Conservation (phyloP, 169 alveolate species). For the Eimeria sp. region DNA sequence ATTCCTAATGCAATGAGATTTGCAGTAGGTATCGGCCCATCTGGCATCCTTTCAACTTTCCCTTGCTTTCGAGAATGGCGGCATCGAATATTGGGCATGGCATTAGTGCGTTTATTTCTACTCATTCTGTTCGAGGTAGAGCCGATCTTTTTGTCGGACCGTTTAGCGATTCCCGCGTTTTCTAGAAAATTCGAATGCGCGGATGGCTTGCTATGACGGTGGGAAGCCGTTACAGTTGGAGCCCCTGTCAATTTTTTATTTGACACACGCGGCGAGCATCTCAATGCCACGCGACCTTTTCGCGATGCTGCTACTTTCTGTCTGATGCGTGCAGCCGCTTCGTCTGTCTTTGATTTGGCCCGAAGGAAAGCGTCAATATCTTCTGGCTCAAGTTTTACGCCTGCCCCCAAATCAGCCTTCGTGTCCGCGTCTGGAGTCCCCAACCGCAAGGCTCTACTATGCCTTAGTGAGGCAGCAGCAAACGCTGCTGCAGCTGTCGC, state of each 20-base stretch:
- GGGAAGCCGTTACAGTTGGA: background rate
- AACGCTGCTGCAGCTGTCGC: slow-evolving; percentile 59
- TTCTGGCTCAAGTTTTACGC: background rate
- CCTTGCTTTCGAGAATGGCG: background rate
- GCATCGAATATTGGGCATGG: background rate
- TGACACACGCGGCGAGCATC: background rate
- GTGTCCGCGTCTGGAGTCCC: background rate
- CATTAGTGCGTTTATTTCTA: background rate
- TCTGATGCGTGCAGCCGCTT: slow-evolving; percentile 47
- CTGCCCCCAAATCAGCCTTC: background rate
- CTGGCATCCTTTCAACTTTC: background rate
- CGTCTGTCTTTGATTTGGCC: slow-evolving; percentile 40
- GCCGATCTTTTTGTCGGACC: background rate
- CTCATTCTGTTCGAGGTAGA: background rate
- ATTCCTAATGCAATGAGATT: background rate
- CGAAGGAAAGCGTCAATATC: slow-evolving; percentile 34
- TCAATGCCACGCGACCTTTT: background rate
- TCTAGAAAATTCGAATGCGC: background rate
- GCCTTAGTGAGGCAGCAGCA: slow-evolving; percentile 40
- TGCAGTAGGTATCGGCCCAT: background rate
- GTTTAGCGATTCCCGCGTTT: background rate
- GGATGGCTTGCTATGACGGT: background rate
- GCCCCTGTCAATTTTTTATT: background rate
- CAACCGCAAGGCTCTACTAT: background rate
- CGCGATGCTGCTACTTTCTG: slow-evolving; percentile 10